Conservation (phyloP, 2,329 filamentous ascomycete genomes). For the Aspergillus sp. region DNA sequence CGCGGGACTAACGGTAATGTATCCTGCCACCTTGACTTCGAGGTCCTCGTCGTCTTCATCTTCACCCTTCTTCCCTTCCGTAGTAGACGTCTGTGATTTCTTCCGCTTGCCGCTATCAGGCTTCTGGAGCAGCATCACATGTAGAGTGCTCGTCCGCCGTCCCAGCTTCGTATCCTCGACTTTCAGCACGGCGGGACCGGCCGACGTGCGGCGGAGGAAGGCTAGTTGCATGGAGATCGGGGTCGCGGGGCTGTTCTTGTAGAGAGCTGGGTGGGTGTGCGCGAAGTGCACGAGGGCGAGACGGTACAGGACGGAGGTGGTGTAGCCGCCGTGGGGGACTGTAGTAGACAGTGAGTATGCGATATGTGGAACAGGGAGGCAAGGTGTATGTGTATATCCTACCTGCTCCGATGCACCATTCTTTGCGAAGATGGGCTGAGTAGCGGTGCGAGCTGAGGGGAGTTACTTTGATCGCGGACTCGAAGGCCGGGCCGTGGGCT, state of each 20-base stretch:
- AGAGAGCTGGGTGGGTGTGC: constrained; percentile 57
- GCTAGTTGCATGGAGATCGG: constrained; percentile 66
- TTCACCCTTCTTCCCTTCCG: constrained; percentile 22
- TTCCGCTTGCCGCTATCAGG: constrained; percentile 20
- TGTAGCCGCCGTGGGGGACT: constrained; percentile 73
- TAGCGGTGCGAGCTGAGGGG: constrained; percentile 58
- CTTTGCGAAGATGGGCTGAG: constrained; percentile 54
- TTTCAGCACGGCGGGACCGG: constrained; percentile 58
- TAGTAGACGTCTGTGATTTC: no score
- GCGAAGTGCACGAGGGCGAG: constrained; percentile 62
- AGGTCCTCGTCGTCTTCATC: constrained; percentile 38
- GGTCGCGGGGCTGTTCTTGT: constrained; percentile 49
- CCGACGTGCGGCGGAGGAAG: constrained; percentile 65
- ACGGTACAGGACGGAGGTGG: constrained; percentile 63
- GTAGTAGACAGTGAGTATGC: constrained; percentile 1
- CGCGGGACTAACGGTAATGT: constrained; percentile 67
- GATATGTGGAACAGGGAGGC: no score
- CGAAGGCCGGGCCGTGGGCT: constrained; percentile 33
- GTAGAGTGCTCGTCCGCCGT: constrained; percentile 63
- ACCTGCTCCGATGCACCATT: constrained; percentile 69
- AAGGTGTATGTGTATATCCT: constrained; percentile 18
- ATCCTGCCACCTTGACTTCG: constrained; percentile 64
- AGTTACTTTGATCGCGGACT: constrained; percentile 40
- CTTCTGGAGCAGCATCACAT: constrained; percentile 56
- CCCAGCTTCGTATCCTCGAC: constrained; percentile 67